Conservation (phyloP, 1,284 basidiomycete genomes). For the Sanguinoderma infundibulare region DNA sequence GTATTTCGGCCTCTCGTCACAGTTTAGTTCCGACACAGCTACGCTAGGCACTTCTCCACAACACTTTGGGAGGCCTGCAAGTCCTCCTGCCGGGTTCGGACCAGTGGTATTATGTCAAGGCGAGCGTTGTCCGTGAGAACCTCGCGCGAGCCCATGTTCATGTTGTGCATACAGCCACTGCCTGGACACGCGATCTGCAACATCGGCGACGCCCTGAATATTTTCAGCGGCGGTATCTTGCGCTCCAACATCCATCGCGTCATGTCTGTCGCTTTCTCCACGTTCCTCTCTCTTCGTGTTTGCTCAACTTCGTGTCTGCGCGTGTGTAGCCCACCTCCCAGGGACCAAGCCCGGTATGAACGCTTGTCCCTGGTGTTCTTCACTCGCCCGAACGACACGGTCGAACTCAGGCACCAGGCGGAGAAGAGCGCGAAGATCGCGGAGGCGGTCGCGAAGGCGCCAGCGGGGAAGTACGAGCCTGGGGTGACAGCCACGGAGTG, state of each 20-base stretch:
- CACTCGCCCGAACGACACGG: constrained; percentile 38
- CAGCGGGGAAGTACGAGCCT: constrained; percentile 18
- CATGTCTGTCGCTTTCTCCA: constrained; percentile 31
- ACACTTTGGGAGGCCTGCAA: constrained; percentile 72
- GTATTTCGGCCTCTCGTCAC: not conserved
- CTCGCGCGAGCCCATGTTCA: not conserved
- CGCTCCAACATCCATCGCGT: constrained; percentile 39
- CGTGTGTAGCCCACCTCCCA: constrained; percentile 32
- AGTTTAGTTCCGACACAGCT: not conserved
- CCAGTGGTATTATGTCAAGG: constrained; percentile 70
- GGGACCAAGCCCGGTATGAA: constrained; percentile 38
- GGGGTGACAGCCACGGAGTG: constrained; percentile 32
- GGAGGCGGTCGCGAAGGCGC: constrained; percentile 25
- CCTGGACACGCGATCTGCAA: constrained; percentile 38
- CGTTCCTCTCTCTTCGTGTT: too few relatives aligned
- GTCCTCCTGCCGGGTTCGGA: constrained; percentile 63
- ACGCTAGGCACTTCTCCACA: constrained; percentile 63
- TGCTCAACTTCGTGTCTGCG: not conserved
- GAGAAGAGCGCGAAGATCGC: constrained; percentile 32
- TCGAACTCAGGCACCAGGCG: constrained; percentile 28
- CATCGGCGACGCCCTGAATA: constrained; percentile 40
- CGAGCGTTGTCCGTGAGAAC: constrained; percentile 22
- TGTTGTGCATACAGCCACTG: constrained; percentile 24
- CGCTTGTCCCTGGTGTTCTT: too few relatives aligned
- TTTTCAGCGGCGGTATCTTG: too few relatives aligned